Base-by-base conservation (phyloP, 805 yeast genomes). In the Zygoascus ofunaensis region DNA sequence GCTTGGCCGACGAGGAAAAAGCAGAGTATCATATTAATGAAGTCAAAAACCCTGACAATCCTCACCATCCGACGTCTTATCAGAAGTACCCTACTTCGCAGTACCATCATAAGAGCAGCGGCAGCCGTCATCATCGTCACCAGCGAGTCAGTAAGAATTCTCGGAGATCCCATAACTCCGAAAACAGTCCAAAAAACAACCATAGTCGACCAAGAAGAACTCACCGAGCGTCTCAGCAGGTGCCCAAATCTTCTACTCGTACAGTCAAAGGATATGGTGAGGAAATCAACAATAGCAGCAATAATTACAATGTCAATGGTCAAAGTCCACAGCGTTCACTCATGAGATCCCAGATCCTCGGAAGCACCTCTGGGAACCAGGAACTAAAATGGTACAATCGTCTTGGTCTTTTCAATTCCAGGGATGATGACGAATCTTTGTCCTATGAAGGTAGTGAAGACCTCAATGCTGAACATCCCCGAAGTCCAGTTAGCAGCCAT, bases 381-480 rank as follows among this genome's bases (percentile, higher is more conserved):
- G 39, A 36, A 18, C 15, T 36, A 24, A 36, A 36, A 36, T 36
- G 39, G 39, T 36, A 36, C 24, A 36, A 36, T 21, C 39, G 23
- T 10, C 22, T 36, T 17, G n/a, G 39, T 19, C 23, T 18, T 21
- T 36, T 36, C 26, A 36, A 36, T 17, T 36, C 39, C 5, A 21
- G 7, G 21, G 26, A 36, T 36, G 39, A 36, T 21, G 39, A 36
- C 7, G 39, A 36, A 36, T 36, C 39, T 5, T 21, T 36, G 39
- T 7, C 23, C 14, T 36, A 36, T 19, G 39, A 36, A 19, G 39
- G 26, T 3, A 36, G 17, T 21, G 39, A 34, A 10, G 18, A 15
- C 17, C 19, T 34, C n/a, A n/a, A n/a, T n/a, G n/a, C n/a, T n/a
- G n/a, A n/a, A n/a, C n/a, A n/a, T n/a, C n/a, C n/a, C n/a, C n/a